phyloP scores from a whole-genome alignment of 305 asterid genomes.

The Solanum aculeatissimum region DNA sequence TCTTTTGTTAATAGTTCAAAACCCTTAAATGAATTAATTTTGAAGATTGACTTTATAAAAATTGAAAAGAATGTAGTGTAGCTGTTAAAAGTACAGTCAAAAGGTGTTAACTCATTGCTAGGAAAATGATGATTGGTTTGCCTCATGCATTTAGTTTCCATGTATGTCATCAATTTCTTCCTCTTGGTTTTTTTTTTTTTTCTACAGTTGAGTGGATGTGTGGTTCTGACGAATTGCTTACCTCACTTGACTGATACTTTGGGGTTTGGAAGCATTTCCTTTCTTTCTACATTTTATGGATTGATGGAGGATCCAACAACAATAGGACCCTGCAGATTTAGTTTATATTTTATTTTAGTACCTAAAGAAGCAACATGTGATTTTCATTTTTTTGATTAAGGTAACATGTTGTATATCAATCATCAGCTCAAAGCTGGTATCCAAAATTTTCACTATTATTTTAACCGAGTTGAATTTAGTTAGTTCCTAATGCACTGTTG shows the following conservation, averaged over 20 bases:
- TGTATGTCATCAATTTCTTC: not conserved
- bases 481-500: not conserved
- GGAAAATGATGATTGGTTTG: not conserved
- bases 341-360: not conserved
- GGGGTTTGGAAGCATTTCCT: not conserved
- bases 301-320: not conserved
- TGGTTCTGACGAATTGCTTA: not conserved
- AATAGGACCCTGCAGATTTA: not conserved
- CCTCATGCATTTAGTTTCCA: not conserved
- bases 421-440: no score
- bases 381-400: not conserved
- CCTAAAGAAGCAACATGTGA: not conserved
- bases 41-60: not conserved
- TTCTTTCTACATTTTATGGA: not conserved
- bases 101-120: not conserved
- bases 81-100: not conserved
- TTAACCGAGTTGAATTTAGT: not conserved
- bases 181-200: not conserved
- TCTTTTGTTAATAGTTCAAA: not conserved
- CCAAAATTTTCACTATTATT: not conserved
- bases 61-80: not conserved
- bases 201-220: not conserved
- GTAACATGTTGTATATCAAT: no score
- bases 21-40: not conserved
- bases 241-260: not conserved